phyloP scores from a whole-genome alignment of 208 protist species.

The Crithidia sp. region DNA sequence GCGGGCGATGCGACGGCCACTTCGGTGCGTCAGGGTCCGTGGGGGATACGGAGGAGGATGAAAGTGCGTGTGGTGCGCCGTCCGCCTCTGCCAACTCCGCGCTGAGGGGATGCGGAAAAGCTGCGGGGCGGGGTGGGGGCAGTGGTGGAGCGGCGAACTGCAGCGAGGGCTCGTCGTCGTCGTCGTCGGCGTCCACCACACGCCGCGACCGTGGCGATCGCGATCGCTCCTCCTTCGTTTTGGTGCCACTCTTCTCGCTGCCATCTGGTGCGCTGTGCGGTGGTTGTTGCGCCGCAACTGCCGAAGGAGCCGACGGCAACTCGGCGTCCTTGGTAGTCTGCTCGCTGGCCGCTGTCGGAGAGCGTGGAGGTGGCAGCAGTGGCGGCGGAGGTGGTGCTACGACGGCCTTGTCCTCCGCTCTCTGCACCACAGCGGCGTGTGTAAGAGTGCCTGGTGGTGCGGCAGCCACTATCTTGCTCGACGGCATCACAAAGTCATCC shows the following conservation, averaged over 20 bases:
- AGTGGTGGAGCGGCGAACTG: slow-evolving; percentile 25
- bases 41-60: not conserved
- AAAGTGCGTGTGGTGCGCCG: no score
- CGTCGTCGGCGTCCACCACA: slow-evolving; percentile 27
- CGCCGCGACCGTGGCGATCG: slow-evolving; percentile 7
- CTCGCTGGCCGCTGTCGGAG: no score
- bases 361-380: not conserved
- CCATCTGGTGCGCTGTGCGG: slow-evolving; percentile 2
- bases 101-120: not conserved
- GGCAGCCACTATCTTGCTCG: not conserved
- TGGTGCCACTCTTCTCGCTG: not conserved
- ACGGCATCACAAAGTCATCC: slow-evolving; percentile 28
- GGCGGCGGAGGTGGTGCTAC: not conserved
- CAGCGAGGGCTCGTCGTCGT: slow-evolving; percentile 55
- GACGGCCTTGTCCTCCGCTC: no score
- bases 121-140: not conserved
- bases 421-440: no score
- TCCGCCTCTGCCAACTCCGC: no score
- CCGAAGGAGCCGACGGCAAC: not conserved
- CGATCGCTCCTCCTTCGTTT: not conserved
- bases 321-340: no score
- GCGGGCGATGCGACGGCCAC: slow-evolving; percentile 7
- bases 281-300: slow-evolving; percentile 1
- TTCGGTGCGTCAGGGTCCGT: not conserved
- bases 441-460: not conserved